A percentile compares a stretch with the other conserved stretches of the same genome.
These are phyloP conservation scores for Hypoxylon sp. DNA, from an alignment of 2,329 filamentous ascomycete genomes.

Conservation along the genomic window DNA sequence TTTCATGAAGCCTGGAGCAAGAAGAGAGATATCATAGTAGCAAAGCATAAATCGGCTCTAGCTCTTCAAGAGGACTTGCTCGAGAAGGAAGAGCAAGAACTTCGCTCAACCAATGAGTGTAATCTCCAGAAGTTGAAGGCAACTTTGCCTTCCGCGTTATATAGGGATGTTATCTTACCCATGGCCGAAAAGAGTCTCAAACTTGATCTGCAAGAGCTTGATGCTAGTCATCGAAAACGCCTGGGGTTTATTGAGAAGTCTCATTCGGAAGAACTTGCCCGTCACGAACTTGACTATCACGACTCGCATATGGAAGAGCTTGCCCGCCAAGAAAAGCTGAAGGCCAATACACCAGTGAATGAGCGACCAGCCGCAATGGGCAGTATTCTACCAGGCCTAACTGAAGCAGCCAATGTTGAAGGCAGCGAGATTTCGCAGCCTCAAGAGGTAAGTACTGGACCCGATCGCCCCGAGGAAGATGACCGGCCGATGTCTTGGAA, in stretches of 20 bases:
- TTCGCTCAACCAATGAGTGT: slow-evolving; percentile 5
- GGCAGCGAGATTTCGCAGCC: neutral
- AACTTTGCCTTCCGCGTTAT: slow-evolving; percentile 12
- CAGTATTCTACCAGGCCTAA: neutral
- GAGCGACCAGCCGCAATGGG: neutral
- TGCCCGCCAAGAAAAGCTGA: slow-evolving; percentile 17
- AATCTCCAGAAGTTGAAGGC: slow-evolving; percentile 31
- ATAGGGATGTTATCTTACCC: slow-evolving; percentile 27
- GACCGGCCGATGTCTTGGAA: slow-evolving; percentile 5
- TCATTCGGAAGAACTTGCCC: slow-evolving; percentile 19
- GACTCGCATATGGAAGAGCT: slow-evolving; percentile 16
- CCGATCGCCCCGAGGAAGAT: neutral
- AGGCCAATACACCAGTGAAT: neutral
- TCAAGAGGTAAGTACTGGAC: slow-evolving; percentile 34
- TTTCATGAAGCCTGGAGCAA: slow-evolving; percentile 28
- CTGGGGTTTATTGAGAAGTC: slow-evolving; percentile 17
- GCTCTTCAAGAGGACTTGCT: slow-evolving; percentile 22
- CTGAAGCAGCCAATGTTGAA: neutral
- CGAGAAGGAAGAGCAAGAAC: slow-evolving; percentile 30
- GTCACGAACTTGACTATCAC: slow-evolving; percentile 15
- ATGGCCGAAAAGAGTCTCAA: slow-evolving; percentile 36
- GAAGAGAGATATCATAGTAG: slow-evolving; percentile 27
- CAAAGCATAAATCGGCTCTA: slow-evolving; percentile 32
- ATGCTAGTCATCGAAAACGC: slow-evolving; percentile 10
- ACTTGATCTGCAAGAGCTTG: slow-evolving; percentile 20